Evolutionary conservation across 73 alveolate species (phyloP), one percentile per base, ranked within the genome.

Genomic region (Tetrahymena thermophila): DNA sequence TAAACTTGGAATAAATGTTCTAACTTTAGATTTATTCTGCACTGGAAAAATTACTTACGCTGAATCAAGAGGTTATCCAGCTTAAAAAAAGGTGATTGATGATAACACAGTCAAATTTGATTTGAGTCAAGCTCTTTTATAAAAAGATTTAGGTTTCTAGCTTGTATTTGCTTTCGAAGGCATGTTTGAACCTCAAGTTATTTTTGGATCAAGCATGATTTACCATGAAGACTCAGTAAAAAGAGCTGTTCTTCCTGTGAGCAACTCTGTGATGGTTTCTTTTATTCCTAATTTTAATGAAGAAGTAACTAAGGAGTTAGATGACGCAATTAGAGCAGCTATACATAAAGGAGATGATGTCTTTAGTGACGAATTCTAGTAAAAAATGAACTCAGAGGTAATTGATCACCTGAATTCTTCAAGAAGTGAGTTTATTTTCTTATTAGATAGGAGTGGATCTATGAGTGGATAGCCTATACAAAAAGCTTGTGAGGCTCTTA

Each of bases 371-470:
- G n/a, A 57, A 57, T 57, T 57, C 10, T n/a, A 21, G 35, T 8
- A 57, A 4, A 16, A 57, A 57, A 28, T 57, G 16, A 57, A 57
- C 14, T 3, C 16, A 57, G 85, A 57, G n/a, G 10, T 57, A 21
- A 1, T 57, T 15, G 85, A 57, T 57, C 35, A n/a, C 35, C 14
- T 57, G 11, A 31, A 57, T 57, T 57, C 85, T 4, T 57, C 85
- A 38, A 94, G 35, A 93, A 35, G 96, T 28, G 96, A 95, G 43
- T 97, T 93, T 58, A 97, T 98, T 31, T 98, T 98, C 96, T 19
- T 98, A 0, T 93, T 98, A 35, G 99, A 98, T 94, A 96, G 99
- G 93, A 97, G 99, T 94, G 99, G 99, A 71, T 98, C 99, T 14
- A 98, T 98, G 99, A 21, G 42, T 28, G 99, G 99, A 15, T 43